Base-by-base conservation (phyloP, 495 filamentous ascomycete species). In the Annulohypoxylon maeteangense region DNA sequence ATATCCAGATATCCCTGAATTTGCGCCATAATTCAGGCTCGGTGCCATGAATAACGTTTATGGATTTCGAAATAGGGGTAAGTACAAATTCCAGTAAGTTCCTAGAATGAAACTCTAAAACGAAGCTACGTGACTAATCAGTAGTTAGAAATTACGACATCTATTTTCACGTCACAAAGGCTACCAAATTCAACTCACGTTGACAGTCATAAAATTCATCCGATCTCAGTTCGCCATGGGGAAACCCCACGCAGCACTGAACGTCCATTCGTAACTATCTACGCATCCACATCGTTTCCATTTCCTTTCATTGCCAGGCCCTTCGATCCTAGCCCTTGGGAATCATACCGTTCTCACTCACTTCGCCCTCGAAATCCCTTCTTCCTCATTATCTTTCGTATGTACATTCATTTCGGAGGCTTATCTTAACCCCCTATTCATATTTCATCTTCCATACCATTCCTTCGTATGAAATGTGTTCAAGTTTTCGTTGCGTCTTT, bases 311-410 rank as follows among this genome's bases (percentile, higher is more conserved):
- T 61, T 36, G 11, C 42, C 16, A 47, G 57, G 57, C 32, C 18
- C 36, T 40, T 57, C 31, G 22, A 48, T 22, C 42, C 42, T 32
- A 25, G 14, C 32, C 40, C 29, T 20, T 29, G 7, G 16, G 50
- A 32, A 57, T 51, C 68, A 25, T 36, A 42, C 56, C 44, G 4
- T 51, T 34, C 56, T 58, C 38, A 20, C 44, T 29, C 47, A 22
- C 38, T 44, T 44, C 51, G 22, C 29, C 53, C 31, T 20, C 18
- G 14, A 51, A 10, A 51, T 57, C 3, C 22, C 11, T 10, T 25
- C 32, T 50, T 54, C 67, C 48, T 44, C 34, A 64, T 74, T 54
- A 57, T n/a, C 50, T 48, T 62, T 74, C 72, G 8, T 74, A 71
- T 64, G 58, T 74, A 74, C 63, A 74, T 56, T 56, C 31, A 51